A percentile compares a stretch with the other conserved stretches of the same genome.
Evolutionary conservation across 768 basidiomycete genomes (phyloP).

Genomic region (Amanita fuliginea): DNA sequence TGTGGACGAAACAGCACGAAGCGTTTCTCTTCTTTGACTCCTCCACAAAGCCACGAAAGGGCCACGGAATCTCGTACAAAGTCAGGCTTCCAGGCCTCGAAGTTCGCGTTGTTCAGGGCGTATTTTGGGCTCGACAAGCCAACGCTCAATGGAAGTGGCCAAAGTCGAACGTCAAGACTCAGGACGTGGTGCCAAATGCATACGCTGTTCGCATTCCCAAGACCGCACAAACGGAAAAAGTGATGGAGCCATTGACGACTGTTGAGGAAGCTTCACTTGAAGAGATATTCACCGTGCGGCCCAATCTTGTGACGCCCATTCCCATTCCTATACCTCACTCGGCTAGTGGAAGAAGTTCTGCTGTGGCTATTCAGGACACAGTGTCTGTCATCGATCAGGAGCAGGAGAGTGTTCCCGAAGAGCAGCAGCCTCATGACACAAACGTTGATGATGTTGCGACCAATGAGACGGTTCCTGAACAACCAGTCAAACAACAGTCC

Average conservation of each 20-base stretch:
- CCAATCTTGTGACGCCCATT: conserved; percentile 30
- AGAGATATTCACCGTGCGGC: conserved; percentile 49
- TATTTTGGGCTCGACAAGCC: background rate
- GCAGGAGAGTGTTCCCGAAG: conserved; percentile 13
- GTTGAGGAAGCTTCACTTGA: conserved; percentile 32
- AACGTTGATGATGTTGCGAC: conserved; percentile 39
- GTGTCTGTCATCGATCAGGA: background rate
- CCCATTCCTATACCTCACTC: conserved; percentile 19
- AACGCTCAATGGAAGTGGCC: background rate
- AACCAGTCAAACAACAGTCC: conserved; percentile 1
- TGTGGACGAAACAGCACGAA: conserved; percentile 81
- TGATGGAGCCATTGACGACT: conserved; percentile 14
- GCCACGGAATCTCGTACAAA: conserved; percentile 42
- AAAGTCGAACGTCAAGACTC: conserved; percentile 11
- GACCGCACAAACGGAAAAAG: conserved; percentile 25
- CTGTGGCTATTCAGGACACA: background rate
- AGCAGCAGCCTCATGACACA: conserved; percentile 19
- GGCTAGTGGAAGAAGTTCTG: conserved; percentile 6
- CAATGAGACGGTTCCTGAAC: conserved; percentile 22
- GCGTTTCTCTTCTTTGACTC: conserved; percentile 59
- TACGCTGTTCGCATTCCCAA: conserved; percentile 49
- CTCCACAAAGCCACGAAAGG: conserved; percentile 44
- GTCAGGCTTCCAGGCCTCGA: conserved; percentile 51
- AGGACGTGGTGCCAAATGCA: conserved; percentile 29
- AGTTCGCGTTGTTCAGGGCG: conserved; percentile 31